Evolutionary conservation across 768 basidiomycete genomes (phyloP).

Genomic region (Panaeolus cyanescens): DNA sequence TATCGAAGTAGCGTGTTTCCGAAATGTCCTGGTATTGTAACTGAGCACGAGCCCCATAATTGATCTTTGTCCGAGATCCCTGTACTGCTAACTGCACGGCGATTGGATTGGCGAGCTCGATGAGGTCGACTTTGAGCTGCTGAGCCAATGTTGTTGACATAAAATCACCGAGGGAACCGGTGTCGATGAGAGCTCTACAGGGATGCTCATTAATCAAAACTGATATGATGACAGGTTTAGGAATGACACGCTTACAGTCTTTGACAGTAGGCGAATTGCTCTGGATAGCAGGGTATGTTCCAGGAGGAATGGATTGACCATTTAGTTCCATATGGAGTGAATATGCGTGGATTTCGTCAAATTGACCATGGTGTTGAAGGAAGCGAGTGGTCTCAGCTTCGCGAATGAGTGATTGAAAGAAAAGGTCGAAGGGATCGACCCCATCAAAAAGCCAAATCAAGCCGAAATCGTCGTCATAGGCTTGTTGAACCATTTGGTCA

Average conservation of each 20-base stretch:
- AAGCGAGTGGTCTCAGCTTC: no score
- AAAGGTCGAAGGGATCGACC: no score
- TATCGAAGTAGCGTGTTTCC: conserved; percentile 31
- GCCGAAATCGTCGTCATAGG: no score
- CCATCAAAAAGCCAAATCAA: no score
- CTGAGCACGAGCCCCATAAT: conserved; percentile 19
- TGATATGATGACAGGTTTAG: conserved; percentile 32
- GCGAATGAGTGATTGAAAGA: no score
- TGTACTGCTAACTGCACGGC: conserved; percentile 39
- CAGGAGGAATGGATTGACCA: conserved; percentile 9
- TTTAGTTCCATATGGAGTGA: no score
- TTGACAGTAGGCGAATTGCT: conserved; percentile 23
- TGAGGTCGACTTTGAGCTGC: conserved; percentile 30
- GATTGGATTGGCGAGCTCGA: conserved; percentile 31
- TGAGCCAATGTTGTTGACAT: conserved; percentile 35
- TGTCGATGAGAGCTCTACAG: conserved; percentile 34
- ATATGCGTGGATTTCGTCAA: no score
- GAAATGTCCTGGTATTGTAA: conserved; percentile 37
- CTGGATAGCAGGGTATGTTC: conserved; percentile 21
- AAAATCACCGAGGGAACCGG: conserved; percentile 43
- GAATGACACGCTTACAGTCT: conserved; percentile 18
- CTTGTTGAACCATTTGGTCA: no score
- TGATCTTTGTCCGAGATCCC: conserved; percentile 41
- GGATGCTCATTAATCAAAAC: conserved; percentile 34
- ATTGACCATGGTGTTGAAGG: no score